phyloP scores from a whole-genome alignment of 2,329 filamentous ascomycete species.

The Raffaelea arxii region DNA sequence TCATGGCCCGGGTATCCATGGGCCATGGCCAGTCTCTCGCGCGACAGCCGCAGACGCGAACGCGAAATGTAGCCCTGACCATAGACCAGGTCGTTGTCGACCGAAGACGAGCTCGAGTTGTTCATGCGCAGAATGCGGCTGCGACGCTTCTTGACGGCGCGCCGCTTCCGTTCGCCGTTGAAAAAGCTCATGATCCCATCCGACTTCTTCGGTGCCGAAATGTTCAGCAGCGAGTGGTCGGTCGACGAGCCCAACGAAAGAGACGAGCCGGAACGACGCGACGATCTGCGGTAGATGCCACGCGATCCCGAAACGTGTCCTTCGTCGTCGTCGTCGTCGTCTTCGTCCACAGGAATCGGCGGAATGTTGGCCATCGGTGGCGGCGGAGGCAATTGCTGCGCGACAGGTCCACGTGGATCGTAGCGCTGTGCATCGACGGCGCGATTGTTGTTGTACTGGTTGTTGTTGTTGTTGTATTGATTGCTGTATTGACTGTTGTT shows the following conservation, averaged over 20 bases:
- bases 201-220: constrained; percentile 20
- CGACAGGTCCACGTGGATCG: too few relatives aligned
- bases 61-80: constrained; percentile 35
- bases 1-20: not conserved
- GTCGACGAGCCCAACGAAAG: constrained; percentile 20
- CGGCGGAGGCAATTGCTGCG: too few relatives aligned
- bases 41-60: constrained; percentile 6
- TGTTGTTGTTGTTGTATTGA: not conserved
- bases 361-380: not conserved
- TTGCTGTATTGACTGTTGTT: not conserved
- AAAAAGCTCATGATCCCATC: constrained; percentile 25
- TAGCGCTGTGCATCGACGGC: not conserved
- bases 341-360: not conserved
- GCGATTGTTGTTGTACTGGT: not conserved
- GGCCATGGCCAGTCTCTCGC: constrained; percentile 1
- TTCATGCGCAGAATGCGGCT: constrained; percentile 36
- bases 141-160: constrained; percentile 21
- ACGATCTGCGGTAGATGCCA: not conserved
- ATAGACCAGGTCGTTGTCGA: constrained; percentile 47
- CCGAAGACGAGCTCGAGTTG: constrained; percentile 44
- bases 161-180: constrained; percentile 21
- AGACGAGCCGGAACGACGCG: not conserved
- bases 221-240: constrained; percentile 23
- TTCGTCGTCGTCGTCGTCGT: not conserved
- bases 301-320: not conserved